Base-by-base conservation (phyloP, 768 basidiomycete species). In the Calocybe cyanea region DNA sequence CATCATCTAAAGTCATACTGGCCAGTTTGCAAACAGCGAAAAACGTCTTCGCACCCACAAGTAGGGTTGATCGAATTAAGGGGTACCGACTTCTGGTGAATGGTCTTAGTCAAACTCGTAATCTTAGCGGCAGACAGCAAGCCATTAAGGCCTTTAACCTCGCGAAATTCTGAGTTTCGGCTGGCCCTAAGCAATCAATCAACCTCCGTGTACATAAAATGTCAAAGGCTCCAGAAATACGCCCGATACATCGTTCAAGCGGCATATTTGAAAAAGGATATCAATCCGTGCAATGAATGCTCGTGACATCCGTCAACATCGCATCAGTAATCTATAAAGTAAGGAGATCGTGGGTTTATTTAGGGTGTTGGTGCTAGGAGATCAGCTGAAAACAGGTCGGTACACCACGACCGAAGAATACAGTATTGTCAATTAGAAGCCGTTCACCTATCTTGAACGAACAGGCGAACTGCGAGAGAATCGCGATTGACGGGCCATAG, bases 401-500 rank as follows among this genome's bases (percentile, higher is more conserved):
- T 28, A 11, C 11, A 28, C 25, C 41, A 33, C 47, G 33, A 37
- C 33, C 38, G 38, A 44, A 15, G 41, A 34, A 19, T 21, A 23
- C 15, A 46, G 35, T 30, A 25, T 17, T 23, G 25, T n/a, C 15
- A 17, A 13, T 28, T 11, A 28, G 25, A 11, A 28, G 25, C 25
- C 25, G 25, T 11, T 28, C 11, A 28, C 11, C 5, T 28, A 28
- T 28, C 11, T 28, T 28, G 25, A 28, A 28, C 43, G 30, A 28
- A 38, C 42, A n/a, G 31, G 6, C 39, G 33, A 43, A 17, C 37
- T 58, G 61, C 61, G 61, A 62, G 50, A 57, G 64, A 64, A 65
- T 59, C 66, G 65, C 63, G 66, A 68, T 65, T 58, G 37, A 34
- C 42, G 52, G 25, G 57, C 58, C 56, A 56, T 44, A 24, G 50